These are phyloP conservation scores for Abortiporus biennis DNA, from an alignment of 1,284 basidiomycete species.

Conservation along the genomic window DNA sequence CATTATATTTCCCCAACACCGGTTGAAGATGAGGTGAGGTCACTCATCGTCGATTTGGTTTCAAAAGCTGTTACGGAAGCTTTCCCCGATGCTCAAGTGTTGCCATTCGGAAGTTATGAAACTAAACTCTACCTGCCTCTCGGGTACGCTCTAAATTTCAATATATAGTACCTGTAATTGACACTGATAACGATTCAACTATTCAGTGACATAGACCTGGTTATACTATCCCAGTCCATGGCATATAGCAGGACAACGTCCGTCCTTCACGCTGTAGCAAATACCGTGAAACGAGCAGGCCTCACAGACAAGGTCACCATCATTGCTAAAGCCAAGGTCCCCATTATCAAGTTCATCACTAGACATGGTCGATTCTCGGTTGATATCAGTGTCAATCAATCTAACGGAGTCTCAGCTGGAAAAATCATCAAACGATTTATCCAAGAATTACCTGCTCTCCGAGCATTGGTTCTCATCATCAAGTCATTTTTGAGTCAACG, in stretches of 20 bases:
- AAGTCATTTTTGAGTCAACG: conserved; percentile 90
- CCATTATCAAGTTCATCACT: conserved; percentile 91
- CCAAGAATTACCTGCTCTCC: conserved; percentile 67
- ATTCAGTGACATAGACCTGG: conserved; percentile 70
- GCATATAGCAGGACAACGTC: conserved; percentile 51
- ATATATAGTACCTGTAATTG: not conserved
- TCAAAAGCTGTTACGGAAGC: conserved; percentile 54
- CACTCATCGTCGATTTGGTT: conserved; percentile 73
- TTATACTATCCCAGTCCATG: conserved; percentile 63
- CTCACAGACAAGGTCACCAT: conserved; percentile 73
- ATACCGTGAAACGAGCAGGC: conserved; percentile 52
- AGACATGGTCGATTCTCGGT: conserved; percentile 74
- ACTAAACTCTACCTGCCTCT: conserved; percentile 93
- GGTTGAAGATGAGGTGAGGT: conserved; percentile 80
- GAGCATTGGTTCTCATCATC: conserved; percentile 79
- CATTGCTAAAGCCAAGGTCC: conserved; percentile 87
- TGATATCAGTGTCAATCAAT: conserved; percentile 89
- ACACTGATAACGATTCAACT: conserved; percentile 3
- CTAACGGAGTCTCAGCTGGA: conserved; percentile 79
- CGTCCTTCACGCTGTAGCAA: conserved; percentile 61
- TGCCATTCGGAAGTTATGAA: conserved; percentile 90
- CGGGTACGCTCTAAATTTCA: conserved; percentile 82
- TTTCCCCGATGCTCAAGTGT: conserved; percentile 80
- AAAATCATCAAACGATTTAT: conserved; percentile 82
- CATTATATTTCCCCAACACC: conserved; percentile 84